These are phyloP conservation scores for Aspergillus incahuasiensis DNA, from an alignment of 495 filamentous ascomycete genomes.

Conservation along the genomic window DNA sequence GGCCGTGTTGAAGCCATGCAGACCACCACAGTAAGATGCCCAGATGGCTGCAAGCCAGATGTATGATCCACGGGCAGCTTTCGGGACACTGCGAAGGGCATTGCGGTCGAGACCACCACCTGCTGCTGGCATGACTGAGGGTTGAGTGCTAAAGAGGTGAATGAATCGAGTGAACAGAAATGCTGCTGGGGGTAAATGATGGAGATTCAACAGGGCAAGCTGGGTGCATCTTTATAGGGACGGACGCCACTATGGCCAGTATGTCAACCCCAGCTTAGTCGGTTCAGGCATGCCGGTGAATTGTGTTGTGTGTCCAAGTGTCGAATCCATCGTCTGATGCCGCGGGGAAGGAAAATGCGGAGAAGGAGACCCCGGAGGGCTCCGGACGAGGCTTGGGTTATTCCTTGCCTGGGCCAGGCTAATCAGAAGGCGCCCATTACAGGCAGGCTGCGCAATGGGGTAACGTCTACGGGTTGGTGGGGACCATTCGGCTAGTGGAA, in stretches of 20 bases:
- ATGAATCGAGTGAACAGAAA: constrained; percentile 33
- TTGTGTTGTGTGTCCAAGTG: background rate
- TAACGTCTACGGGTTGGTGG: background rate
- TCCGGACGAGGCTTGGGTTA: background rate
- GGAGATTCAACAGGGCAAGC: background rate
- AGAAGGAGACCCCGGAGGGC: background rate
- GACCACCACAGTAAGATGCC: constrained; percentile 22
- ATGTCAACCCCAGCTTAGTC: background rate
- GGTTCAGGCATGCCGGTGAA: constrained; percentile 19
- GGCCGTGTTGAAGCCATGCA: constrained; percentile 26
- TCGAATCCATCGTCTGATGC: background rate
- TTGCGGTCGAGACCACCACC: constrained; percentile 12
- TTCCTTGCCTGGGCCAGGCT: background rate
- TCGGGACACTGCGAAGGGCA: constrained; percentile 13
- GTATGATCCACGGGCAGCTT: constrained; percentile 11
- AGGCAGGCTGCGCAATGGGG: background rate
- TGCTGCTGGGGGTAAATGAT: background rate
- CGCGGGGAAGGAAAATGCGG: background rate
- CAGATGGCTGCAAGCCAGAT: constrained; percentile 24
- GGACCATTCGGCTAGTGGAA: background rate
- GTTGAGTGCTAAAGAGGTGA: background rate
- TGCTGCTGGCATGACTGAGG: constrained; percentile 8
- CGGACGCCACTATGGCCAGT: background rate
- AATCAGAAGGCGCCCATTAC: background rate
- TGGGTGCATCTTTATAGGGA: background rate